Evolutionary conservation across 345 rosid genomes (phyloP), one percentile per base, ranked within the genome.

Genomic region (Lumnitzera littorea): DNA sequence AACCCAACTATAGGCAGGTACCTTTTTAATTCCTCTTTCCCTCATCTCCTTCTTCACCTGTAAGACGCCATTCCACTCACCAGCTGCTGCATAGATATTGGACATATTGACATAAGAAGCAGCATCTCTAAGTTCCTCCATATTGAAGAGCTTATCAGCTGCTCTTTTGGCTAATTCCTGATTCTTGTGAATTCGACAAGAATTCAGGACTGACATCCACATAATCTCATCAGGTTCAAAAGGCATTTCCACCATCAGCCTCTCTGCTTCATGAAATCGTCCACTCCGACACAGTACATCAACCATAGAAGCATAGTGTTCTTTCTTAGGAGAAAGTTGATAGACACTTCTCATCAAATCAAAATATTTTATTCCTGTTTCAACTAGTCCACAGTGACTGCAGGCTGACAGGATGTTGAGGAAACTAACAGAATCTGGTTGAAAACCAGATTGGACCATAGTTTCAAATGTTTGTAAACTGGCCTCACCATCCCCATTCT

Each of bases 141-240:
- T 89, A 11, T 57, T 61, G 55, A 89, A 89, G 56, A 92, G 88
- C 53, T 77, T 25, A 20, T 74, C 64, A 36, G 96, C 89, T 57
- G 96, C 96, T 81, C 65, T 81, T 73, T 61, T 65, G 20, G 96
- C 98, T 51, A 85, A 67, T 67, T 73, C 72, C 48, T 68, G 81
- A 70, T 92, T 89, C 73, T 76, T 92, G 72, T 89, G 89, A 67
- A 92, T 92, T 80, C 88, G 78, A 57, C 97, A 89, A 0, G 96
- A 85, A 70, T 89, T 92, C 67, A 92, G 68, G 65, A 89, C 74
- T 1, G 96, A 87, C 15, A 95, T 82, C 98, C 91, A 89, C 76
- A 89, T 78, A 14, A 92, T 74, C 80, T 92, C 91, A 24, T 89
- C 94, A 4, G 91, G 84, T 62, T 81, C 79, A 69, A 76, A 81